A percentile compares a stretch with the other conserved stretches of the same genome.
Conservation (phyloP, 306 rosid genomes). For the Bauhinia variegata region DNA sequence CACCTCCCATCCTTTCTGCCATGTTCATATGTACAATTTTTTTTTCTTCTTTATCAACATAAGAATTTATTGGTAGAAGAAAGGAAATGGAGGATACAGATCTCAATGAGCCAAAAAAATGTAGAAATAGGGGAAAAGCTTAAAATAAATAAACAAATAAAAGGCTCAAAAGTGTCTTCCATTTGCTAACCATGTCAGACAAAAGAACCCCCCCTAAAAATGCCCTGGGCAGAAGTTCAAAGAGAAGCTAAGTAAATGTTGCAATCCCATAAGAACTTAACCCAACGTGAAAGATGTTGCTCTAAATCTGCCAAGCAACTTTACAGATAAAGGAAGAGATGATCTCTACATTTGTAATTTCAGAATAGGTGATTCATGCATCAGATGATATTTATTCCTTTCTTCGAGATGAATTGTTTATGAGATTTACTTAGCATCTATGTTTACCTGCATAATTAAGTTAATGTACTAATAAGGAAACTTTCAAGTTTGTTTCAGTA, state of each 20-base stretch:
- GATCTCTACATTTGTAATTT: neutral
- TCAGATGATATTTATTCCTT: neutral
- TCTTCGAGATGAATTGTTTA: too few relatives aligned
- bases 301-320: neutral
- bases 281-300: neutral
- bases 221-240: neutral
- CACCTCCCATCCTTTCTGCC: constrained; percentile 11
- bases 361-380: neutral
- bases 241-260: too few relatives aligned
- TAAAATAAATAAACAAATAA: too few relatives aligned
- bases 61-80: neutral
- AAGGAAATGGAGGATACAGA: neutral
- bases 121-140: neutral
- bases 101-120: neutral
- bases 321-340: neutral
- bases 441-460: too few relatives aligned
- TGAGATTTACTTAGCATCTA: too few relatives aligned
- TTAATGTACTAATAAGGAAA: too few relatives aligned
- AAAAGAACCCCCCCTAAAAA: neutral
- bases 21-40: too few relatives aligned
- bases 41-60: neutral
- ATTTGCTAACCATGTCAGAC: neutral
- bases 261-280: too few relatives aligned
- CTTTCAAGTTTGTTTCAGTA: neutral
- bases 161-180: neutral